A percentile compares a stretch with the other conserved stretches of the same genome.
phyloP scores from a whole-genome alignment of 352 stramenopile genomes.

The Peronospora destructor region DNA sequence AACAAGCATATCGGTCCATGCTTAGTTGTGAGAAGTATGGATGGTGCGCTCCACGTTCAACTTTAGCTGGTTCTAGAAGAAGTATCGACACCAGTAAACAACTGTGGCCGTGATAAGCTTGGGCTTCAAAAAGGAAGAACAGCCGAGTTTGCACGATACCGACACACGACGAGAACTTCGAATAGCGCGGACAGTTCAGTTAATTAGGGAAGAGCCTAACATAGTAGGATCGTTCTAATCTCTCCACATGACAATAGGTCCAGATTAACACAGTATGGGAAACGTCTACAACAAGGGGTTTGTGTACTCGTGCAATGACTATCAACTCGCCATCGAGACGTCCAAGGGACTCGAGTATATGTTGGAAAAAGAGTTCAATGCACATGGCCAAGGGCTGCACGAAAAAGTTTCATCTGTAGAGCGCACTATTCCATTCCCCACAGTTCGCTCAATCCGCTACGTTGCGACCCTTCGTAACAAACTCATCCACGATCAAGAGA shows the following conservation, averaged over 20 bases:
- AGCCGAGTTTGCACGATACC: too few species aligned
- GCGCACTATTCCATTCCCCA: conserved; percentile 34
- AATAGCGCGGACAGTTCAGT: too few species aligned
- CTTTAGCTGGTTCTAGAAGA: too few species aligned
- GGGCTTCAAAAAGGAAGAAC: too few species aligned
- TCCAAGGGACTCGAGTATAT: conserved; percentile 76
- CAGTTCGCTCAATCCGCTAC: conserved; percentile 63
- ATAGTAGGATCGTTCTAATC: not conserved
- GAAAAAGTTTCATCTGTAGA: conserved; percentile 58
- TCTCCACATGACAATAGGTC: too few species aligned
- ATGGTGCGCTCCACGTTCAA: too few species aligned
- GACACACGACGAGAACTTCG: too few species aligned
- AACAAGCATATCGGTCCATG: too few species aligned
- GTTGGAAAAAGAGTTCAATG: conserved; percentile 58
- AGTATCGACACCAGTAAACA: too few species aligned
- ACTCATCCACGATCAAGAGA: conserved; percentile 72
- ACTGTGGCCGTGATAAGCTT: too few species aligned
- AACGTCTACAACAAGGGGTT: conserved; percentile 21
- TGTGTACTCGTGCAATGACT: conserved; percentile 61
- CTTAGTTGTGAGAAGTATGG: too few species aligned
- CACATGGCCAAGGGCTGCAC: conserved; percentile 61
- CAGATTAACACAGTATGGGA: conserved; percentile 7
- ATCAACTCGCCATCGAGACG: conserved; percentile 73
- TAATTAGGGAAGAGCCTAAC: too few species aligned
- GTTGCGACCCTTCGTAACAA: conserved; percentile 75